phyloP scores from a whole-genome alignment of 768 basidiomycete species.

The Strobilomyces confusus region DNA sequence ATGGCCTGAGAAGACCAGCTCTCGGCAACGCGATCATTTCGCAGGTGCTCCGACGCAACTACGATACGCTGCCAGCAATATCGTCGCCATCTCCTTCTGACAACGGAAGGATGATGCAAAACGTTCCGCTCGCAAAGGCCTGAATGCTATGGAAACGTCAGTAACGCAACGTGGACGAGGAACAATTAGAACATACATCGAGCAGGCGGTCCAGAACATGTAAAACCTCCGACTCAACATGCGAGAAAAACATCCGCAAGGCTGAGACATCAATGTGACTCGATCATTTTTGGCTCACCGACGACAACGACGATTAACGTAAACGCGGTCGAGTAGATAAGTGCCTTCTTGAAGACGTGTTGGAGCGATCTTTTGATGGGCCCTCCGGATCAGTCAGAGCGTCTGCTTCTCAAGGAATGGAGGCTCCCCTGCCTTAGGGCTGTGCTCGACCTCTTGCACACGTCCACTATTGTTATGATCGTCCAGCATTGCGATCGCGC shows the following conservation, averaged over 20 bases:
- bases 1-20: background rate
- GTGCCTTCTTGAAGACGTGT: constrained; percentile 31
- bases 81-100: constrained; percentile 35
- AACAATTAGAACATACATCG: constrained; percentile 29
- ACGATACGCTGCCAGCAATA: constrained; percentile 16
- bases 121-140: constrained; percentile 35
- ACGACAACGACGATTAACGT: constrained; percentile 34
- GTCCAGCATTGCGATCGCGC: constrained; percentile 33
- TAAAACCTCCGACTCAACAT: constrained; percentile 35
- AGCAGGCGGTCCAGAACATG: constrained; percentile 37
- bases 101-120: constrained; percentile 35
- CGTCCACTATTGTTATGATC: background rate
- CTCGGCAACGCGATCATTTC: background rate
- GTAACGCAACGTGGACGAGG: background rate
- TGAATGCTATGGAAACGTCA: constrained; percentile 27
- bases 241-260: constrained; percentile 38
- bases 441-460: background rate
- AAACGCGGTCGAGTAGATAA: constrained; percentile 31
- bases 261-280: no score
- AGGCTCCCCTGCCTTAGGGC: background rate
- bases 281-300: no score
- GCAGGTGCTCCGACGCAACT: background rate
- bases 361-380: constrained; percentile 16
- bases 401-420: constrained; percentile 17
- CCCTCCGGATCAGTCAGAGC: background rate